Conservation (phyloP, 1,284 basidiomycete species). For the Ganoderma multipileum region DNA sequence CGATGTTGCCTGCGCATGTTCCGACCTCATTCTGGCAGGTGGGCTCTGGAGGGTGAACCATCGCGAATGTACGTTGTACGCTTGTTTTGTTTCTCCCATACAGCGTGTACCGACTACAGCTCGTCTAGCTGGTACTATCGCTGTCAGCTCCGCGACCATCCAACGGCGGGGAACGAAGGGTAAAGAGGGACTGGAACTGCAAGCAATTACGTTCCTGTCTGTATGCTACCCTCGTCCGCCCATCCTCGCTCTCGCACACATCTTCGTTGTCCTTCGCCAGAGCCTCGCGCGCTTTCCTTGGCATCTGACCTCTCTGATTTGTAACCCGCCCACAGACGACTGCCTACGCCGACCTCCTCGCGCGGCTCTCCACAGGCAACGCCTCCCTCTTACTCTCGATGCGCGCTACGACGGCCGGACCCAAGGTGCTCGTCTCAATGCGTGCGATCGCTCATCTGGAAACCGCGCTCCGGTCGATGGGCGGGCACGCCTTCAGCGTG, state of each 20-base stretch:
- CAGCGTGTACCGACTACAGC: no score
- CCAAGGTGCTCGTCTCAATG: constrained; percentile 70
- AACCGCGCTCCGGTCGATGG: constrained; percentile 72
- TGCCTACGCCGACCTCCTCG: constrained; percentile 57
- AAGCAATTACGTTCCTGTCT: constrained; percentile 76
- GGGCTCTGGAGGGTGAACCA: constrained; percentile 60
- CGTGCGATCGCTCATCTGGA: constrained; percentile 68
- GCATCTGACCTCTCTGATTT: no score
- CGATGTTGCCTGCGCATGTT: neutral
- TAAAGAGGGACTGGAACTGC: constrained; percentile 62
- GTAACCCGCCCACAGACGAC: constrained; percentile 48
- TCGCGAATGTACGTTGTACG: constrained; percentile 55
- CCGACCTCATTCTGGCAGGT: constrained; percentile 53
- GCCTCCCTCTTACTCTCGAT: constrained; percentile 72
- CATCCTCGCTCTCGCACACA: constrained; percentile 71
- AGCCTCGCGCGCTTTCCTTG: no score
- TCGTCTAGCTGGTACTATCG: constrained; percentile 56
- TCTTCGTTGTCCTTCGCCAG: constrained; percentile 69
- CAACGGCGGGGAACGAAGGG: constrained; percentile 70
- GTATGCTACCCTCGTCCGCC: constrained; percentile 76
- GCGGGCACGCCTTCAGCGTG: constrained; percentile 80
- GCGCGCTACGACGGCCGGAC: constrained; percentile 74
- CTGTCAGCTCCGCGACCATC: constrained; percentile 78
- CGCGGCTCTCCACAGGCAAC: constrained; percentile 61
- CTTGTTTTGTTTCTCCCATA: no score